A percentile compares a stretch with the other conserved stretches of the same genome.
phyloP scores from a whole-genome alignment of 2,329 filamentous ascomycete genomes.

The Trichoderma sp. region DNA sequence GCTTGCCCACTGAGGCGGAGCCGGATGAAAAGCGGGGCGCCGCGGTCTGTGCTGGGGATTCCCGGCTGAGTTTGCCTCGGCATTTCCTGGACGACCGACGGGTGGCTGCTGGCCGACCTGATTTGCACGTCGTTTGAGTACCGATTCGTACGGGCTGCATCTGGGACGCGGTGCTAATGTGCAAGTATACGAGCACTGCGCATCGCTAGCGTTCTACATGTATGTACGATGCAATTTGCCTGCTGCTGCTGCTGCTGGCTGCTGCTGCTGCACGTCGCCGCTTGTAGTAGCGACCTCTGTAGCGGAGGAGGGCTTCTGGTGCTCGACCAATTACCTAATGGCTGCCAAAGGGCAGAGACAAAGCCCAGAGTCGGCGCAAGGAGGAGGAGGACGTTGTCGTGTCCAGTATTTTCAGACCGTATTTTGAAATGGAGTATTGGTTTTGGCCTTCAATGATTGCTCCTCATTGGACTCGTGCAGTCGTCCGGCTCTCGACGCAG shows the following conservation, averaged over 20 bases:
- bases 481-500: not conserved
- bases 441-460: no score
- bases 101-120: not conserved
- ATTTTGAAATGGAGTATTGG: no score
- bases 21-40: constrained; percentile 20
- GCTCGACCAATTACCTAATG: not conserved
- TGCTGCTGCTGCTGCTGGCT: not conserved
- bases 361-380: no score
- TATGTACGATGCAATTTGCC: no score
- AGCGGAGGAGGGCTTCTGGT: constrained; percentile 6
- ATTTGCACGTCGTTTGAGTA: no score
- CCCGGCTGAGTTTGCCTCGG: constrained; percentile 20
- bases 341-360: not conserved
- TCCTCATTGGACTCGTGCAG: no score
- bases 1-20: constrained; percentile 12
- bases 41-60: not conserved
- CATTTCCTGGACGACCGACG: constrained; percentile 16
- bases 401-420: no score
- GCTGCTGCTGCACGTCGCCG: not conserved
- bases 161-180: no score
- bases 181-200: no score
- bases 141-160: no score
- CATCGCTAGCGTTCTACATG: no score
- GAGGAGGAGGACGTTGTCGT: no score
- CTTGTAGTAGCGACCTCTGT: not conserved